phyloP scores from a whole-genome alignment of 2,329 filamentous ascomycete species.

The Botryosphaeria agaves region DNA sequence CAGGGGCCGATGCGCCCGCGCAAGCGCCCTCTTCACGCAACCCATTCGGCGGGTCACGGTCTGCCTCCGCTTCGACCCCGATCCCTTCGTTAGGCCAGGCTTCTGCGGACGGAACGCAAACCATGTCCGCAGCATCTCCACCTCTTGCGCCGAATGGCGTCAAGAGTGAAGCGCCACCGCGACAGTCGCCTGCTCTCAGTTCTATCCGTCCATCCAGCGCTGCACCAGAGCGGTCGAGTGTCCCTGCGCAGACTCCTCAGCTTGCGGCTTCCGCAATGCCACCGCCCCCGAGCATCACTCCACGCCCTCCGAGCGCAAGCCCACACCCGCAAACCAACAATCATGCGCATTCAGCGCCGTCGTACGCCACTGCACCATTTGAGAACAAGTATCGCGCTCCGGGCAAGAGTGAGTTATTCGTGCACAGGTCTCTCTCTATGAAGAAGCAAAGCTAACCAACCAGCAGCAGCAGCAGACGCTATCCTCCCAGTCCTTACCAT shows the following conservation, averaged over 20 bases:
- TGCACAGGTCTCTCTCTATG: slow-evolving; percentile 3
- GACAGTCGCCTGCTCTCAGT: slow-evolving; percentile 25
- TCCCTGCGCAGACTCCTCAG: slow-evolving; percentile 14
- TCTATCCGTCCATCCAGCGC: slow-evolving; percentile 19
- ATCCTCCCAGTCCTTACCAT: slow-evolving; percentile 50
- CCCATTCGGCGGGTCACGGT: slow-evolving; percentile 13
- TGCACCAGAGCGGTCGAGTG: slow-evolving; percentile 15
- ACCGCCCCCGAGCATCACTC: slow-evolving; percentile 17
- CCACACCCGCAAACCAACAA: slow-evolving; percentile 19
- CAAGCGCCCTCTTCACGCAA: slow-evolving; percentile 21
- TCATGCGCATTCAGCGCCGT: slow-evolving; percentile 10
- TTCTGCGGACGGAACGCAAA: too few species aligned
- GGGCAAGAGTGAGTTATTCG: slow-evolving; percentile 3
- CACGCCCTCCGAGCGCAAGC: slow-evolving; percentile 21
- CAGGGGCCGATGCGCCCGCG: slow-evolving; percentile 1
- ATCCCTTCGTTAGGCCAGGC: slow-evolving; percentile 2
- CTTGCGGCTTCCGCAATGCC: slow-evolving; percentile 14
- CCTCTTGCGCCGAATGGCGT: slow-evolving; percentile 17
- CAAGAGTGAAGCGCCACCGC: slow-evolving; percentile 19
- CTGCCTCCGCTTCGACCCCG: slow-evolving; percentile 5
- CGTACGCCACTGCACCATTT: slow-evolving; percentile 3
- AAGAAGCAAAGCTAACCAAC: slow-evolving; percentile 10
- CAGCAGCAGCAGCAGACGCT: slow-evolving; percentile 37
- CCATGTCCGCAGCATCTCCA: slow-evolving; percentile 11
- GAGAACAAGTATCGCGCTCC: slow-evolving; percentile 13